A percentile compares a stretch with the other conserved stretches of the same genome.
Conservation (phyloP, 805 yeast genomes). For the Myxozyma lipomycoides region DNA sequence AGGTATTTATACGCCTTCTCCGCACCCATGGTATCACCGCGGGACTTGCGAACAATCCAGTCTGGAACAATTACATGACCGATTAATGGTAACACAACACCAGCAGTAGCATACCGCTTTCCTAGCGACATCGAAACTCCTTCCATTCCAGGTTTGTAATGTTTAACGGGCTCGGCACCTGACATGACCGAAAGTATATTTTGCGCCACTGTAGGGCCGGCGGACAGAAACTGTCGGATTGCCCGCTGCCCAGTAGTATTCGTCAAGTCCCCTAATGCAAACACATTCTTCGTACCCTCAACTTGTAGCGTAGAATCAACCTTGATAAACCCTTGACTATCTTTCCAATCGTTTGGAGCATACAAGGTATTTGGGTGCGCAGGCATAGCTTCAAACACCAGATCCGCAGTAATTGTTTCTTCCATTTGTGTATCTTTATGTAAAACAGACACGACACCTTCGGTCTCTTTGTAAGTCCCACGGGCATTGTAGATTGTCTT, state of each 20-base stretch:
- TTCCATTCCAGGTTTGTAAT: neutral
- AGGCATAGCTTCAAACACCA: slow-evolving; percentile 4
- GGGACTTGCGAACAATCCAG: neutral
- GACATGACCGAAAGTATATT: slow-evolving; percentile 3
- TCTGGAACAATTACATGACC: slow-evolving; percentile 7
- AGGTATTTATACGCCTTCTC: neutral
- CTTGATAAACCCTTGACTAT: slow-evolving; percentile 4
- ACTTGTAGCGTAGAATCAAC: slow-evolving; percentile 18
- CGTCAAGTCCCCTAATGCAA: slow-evolving; percentile 21
- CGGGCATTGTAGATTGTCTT: slow-evolving; percentile 20
- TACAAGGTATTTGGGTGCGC: slow-evolving; percentile 9
- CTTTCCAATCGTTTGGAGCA: slow-evolving; percentile 14
- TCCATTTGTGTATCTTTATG: slow-evolving; percentile 1
- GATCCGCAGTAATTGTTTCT: slow-evolving; percentile 3
- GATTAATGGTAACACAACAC: neutral
- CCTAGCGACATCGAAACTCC: slow-evolving; percentile 7
- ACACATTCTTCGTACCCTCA: slow-evolving; percentile 8
- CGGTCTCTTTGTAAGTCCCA: slow-evolving; percentile 15
- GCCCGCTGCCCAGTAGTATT: slow-evolving; percentile 10
- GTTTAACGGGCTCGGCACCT: slow-evolving; percentile 1
- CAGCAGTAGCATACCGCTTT: neutral
- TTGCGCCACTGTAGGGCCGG: neutral
- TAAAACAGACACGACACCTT: slow-evolving; percentile 9
- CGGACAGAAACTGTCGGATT: slow-evolving; percentile 4
- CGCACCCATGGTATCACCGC: slow-evolving; percentile 7